These are phyloP conservation scores for Aspergillus bridgeri DNA, from an alignment of 495 filamentous ascomycete species.

Conservation along the genomic window DNA sequence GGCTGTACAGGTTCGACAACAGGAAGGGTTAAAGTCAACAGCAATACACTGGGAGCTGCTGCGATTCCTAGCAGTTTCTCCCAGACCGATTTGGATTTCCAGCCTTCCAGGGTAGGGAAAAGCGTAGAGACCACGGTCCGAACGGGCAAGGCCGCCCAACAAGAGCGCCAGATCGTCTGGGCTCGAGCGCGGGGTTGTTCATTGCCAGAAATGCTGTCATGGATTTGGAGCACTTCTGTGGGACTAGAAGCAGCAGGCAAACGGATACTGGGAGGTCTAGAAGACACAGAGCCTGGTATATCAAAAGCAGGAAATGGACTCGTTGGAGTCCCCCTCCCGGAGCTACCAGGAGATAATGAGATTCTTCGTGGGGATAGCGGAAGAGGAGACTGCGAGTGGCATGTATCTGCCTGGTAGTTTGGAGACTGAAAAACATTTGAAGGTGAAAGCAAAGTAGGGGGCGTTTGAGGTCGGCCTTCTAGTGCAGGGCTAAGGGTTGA, in stretches of 20 bases:
- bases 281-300: conserved; percentile 36
- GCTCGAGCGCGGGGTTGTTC: conserved; percentile 7
- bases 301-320: conserved; percentile 54
- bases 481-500: conserved; percentile 21
- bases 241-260: conserved; percentile 50
- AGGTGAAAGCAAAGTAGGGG: conserved; percentile 34
- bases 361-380: conserved; percentile 34
- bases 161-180: conserved; percentile 67
- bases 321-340: conserved; percentile 26
- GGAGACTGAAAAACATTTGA: conserved; percentile 33
- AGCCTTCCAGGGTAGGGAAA: conserved; percentile 83
- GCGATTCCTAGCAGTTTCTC: conserved; percentile 75
- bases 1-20: conserved; percentile 68
- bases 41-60: conserved; percentile 83
- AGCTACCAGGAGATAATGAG: conserved; percentile 8
- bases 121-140: conserved; percentile 67
- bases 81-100: conserved; percentile 70
- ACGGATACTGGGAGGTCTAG: conserved; percentile 51
- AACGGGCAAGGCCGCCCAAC: conserved; percentile 64
- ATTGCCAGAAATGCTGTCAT: conserved; percentile 26
- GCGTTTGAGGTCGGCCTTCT: conserved; percentile 16
- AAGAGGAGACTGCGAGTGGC: conserved; percentile 25
- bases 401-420: conserved; percentile 29
- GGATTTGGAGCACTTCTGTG: conserved; percentile 38
- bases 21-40: conserved; percentile 88